A percentile compares a stretch with the other conserved stretches of the same genome.
Conservation (phyloP, 108 stramenopile genomes). For the Cyclostephanos tholiformis region DNA sequence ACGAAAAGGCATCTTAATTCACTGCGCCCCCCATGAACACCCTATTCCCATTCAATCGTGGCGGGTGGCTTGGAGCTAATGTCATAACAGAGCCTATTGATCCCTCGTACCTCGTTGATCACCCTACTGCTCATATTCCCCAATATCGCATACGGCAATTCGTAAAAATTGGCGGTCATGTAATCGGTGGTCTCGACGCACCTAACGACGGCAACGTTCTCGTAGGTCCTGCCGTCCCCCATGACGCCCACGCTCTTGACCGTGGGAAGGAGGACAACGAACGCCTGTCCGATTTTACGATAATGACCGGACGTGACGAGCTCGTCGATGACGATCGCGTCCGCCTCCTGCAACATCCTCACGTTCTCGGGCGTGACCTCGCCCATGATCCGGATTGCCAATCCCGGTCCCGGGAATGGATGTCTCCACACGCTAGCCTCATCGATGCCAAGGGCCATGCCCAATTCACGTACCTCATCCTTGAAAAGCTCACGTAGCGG, state of each 20-base stretch:
- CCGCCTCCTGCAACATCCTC: conserved; percentile 93
- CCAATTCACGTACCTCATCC: conserved; percentile 94
- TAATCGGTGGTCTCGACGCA: conserved; percentile 98
- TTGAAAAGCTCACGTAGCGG: conserved; percentile 99
- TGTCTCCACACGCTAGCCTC: conserved; percentile 95
- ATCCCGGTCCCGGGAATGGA: conserved; percentile 99
- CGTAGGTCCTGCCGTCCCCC: conserved; percentile 97
- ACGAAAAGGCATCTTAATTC: too few relatives aligned
- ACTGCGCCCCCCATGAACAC: too few relatives aligned
- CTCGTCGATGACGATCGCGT: conserved; percentile 96
- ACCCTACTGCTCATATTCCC: conserved; percentile 93
- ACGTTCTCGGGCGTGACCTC: conserved; percentile 89
- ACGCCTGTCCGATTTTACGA: conserved; percentile 96
- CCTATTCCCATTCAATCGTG: conserved; percentile 99
- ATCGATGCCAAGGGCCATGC: conserved; percentile 94
- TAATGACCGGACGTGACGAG: conserved; percentile 89
- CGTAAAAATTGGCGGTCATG: conserved; percentile 99
- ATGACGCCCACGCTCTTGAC: conserved; percentile 97
- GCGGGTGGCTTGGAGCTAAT: conserved; percentile 99
- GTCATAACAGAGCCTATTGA: conserved; percentile 97
- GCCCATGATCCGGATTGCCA: conserved; percentile 96
- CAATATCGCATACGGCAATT: conserved; percentile 95
- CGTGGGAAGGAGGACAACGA: conserved; percentile 91
- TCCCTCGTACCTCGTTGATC: conserved; percentile 97
- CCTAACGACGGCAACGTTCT: conserved; percentile 89